These are phyloP conservation scores for Ceratobasidium sp. DNA, from an alignment of 1,284 basidiomycete genomes.

Conservation along the genomic window DNA sequence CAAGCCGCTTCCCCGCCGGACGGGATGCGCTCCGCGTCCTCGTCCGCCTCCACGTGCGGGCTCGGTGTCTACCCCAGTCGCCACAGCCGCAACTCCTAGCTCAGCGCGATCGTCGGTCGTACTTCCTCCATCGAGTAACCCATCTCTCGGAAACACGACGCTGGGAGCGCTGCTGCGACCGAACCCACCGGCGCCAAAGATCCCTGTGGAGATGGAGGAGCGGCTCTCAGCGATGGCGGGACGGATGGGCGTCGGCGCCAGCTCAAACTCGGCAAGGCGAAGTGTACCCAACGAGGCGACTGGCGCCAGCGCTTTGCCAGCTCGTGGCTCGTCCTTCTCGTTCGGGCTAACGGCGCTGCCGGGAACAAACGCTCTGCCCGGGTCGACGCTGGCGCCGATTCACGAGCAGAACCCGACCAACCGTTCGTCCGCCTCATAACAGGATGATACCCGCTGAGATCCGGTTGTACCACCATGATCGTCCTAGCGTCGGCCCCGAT, in stretches of 20 bases:
- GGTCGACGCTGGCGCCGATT: background rate
- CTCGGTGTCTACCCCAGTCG: background rate
- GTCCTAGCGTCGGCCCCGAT: background rate
- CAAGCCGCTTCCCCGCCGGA: conserved; percentile 32
- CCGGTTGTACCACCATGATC: background rate
- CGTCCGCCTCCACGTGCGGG: conserved; percentile 20
- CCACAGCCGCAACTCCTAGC: background rate
- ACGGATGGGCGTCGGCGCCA: conserved; percentile 33
- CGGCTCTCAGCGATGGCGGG: conserved; percentile 38
- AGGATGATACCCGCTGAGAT: background rate
- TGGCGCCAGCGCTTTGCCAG: background rate
- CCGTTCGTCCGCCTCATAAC: conserved; percentile 1
- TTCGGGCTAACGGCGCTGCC: background rate
- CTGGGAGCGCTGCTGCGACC: conserved; percentile 32
- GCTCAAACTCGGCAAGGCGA: background rate
- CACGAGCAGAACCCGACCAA: background rate
- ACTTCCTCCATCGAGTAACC: conserved; percentile 29
- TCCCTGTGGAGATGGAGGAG: conserved; percentile 33
- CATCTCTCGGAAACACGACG: conserved; percentile 23
- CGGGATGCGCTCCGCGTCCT: conserved; percentile 27
- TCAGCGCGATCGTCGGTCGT: conserved; percentile 16
- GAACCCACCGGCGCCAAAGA: conserved; percentile 15
- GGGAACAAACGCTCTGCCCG: too few relatives aligned
- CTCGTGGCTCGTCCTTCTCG: background rate
- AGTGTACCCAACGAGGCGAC: background rate